These are phyloP conservation scores for Pichia kudriavzevii DNA, from an alignment of 1,139 yeast species.

Conservation along the genomic window DNA sequence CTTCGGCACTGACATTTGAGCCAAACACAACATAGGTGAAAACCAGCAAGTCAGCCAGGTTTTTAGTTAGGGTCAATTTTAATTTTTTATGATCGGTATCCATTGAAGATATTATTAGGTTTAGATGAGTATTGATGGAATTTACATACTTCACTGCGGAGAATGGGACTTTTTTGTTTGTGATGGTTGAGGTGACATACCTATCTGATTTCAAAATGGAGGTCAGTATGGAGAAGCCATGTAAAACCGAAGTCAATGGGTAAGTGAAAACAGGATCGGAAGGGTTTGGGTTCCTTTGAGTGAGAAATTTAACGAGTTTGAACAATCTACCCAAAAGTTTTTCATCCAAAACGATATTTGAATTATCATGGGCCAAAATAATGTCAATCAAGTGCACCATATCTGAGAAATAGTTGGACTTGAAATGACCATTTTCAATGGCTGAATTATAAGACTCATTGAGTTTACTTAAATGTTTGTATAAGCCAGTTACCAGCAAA, in stretches of 20 bases:
- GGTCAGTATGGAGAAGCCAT: constrained; percentile 23
- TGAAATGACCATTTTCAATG: constrained; percentile 24
- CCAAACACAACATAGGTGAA: constrained; percentile 27
- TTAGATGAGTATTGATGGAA: constrained; percentile 16
- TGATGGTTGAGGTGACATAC: constrained; percentile 18
- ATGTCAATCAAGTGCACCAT: constrained; percentile 24
- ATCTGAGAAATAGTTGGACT: constrained; percentile 27
- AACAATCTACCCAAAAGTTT: constrained; percentile 25
- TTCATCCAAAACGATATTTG: constrained; percentile 23
- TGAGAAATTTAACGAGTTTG: constrained; percentile 23
- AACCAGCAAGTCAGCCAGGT: constrained; percentile 25
- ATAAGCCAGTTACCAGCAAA: constrained; percentile 22
- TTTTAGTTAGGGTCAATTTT: constrained; percentile 25
- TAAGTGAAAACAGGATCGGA: constrained; percentile 20
- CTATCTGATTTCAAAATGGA: constrained; percentile 27
- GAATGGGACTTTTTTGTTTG: constrained; percentile 18
- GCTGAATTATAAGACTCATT: constrained; percentile 27
- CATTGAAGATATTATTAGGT: constrained; percentile 18
- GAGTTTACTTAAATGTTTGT: constrained; percentile 27
- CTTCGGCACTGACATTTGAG: constrained; percentile 19
- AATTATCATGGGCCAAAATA: constrained; percentile 23
- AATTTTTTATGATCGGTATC: constrained; percentile 25
- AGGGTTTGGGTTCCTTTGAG: constrained; percentile 13
- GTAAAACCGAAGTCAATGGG: constrained; percentile 25
- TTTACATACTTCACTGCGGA: constrained; percentile 19